Evolutionary conservation across 306 rosid species (phyloP), one percentile per base, ranked within the genome.

Genomic region (Canavalia ensiformis): DNA sequence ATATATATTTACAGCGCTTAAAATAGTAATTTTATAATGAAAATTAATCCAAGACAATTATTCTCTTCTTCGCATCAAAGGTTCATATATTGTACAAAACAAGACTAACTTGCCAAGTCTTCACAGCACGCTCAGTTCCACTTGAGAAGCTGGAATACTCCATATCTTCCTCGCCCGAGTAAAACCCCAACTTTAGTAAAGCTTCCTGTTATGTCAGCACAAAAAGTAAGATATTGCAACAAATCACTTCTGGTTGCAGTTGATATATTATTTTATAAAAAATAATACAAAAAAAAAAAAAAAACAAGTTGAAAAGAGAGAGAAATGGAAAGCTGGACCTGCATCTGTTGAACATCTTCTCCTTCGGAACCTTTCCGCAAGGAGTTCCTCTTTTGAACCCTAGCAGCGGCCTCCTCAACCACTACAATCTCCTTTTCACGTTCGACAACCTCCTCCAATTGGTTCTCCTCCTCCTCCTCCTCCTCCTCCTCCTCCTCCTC

Each of bases 91-190:
- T 30, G 28, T 25, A 72, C 54, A 67, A 41, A 58, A 72, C 35
- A 81, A 51, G 63, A 89, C 97, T 84, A 87, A 93, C 99, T 82
- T 95, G 99, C 98, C 99, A 95, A 64, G 99, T 95, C 90, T 89
- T 95, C 62, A 95, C 97, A 8, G 97, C 99, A 59, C 93, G 94
- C 67, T 95, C 98, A 4, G 99, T 93, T 72, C 96, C 98, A 72
- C 82, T 86, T 47, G 96, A 85, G 90, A 95, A 95, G 87, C 91
- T 89, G 4, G 96, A 90, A 76, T 58, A 93, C 46, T 93, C 98
- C 92, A 90, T 88, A 83, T 95, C 98, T 81, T 95, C 98, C 83
- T 93, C 98, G 49, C 99, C 98, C 0, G 93, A 91, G 88, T 93
- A 95, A 87, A 93, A 95, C 70, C 99, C 99, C 62, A 90, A 81